Percentiles rank a stretch among this genome's conserved stretches.
These are phyloP conservation scores for Fusarium papillatum DNA, from an alignment of 2,329 filamentous ascomycete genomes.

Conservation along the genomic window DNA sequence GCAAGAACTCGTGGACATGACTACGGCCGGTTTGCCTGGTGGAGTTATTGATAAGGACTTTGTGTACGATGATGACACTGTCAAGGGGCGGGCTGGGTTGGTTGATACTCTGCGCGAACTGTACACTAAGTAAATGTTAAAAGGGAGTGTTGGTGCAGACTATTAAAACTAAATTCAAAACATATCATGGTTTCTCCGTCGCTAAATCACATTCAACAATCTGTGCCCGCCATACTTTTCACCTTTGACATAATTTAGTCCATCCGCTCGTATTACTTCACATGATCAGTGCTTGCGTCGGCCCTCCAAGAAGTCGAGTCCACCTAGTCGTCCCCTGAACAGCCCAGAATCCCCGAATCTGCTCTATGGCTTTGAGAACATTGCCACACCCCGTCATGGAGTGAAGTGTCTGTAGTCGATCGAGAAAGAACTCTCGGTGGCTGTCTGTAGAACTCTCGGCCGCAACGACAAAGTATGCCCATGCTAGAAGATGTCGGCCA, in stretches of 20 bases:
- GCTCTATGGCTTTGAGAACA: constrained; percentile 9
- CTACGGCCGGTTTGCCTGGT: constrained; percentile 35
- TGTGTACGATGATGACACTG: constrained; percentile 38
- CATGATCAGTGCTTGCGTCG: constrained; percentile 13
- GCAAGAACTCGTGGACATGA: constrained; percentile 47
- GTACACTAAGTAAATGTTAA: constrained; percentile 9
- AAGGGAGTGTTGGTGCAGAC: neutral
- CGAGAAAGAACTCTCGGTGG: constrained; percentile 7
- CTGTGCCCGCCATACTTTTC: neutral
- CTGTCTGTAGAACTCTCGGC: constrained; percentile 10
- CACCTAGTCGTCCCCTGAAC: constrained; percentile 9
- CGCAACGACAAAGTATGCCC: constrained; percentile 21
- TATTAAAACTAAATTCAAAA: neutral
- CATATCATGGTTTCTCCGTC: neutral
- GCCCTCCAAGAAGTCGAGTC: constrained; percentile 12
- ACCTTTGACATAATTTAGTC: rapidly evolving
- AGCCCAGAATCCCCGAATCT: constrained; percentile 9
- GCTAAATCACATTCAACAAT: neutral
- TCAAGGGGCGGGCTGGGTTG: constrained; percentile 43
- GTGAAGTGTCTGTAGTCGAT: neutral
- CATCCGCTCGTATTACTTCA: neutral
- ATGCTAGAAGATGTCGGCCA: constrained; percentile 14
- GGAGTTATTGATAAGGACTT: constrained; percentile 43
- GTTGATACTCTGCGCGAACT: constrained; percentile 37
- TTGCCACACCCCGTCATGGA: neutral